Percentiles rank a stretch among this genome's conserved stretches.
These are phyloP conservation scores for Alnus glutinosa DNA, from an alignment of 306 rosid species.

Conservation along the genomic window DNA sequence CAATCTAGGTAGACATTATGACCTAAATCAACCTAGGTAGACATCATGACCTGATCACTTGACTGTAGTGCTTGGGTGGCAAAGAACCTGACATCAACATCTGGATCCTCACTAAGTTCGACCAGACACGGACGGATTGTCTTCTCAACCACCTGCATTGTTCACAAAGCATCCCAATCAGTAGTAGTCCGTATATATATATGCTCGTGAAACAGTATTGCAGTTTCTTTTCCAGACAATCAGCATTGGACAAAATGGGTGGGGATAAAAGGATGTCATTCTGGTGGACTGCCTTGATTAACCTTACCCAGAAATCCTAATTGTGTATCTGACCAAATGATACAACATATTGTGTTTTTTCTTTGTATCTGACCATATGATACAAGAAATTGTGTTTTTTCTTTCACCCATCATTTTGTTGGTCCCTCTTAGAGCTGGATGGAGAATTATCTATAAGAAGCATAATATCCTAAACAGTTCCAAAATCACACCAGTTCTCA, in stretches of 20 bases:
- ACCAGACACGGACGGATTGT: slow-evolving; percentile 83
- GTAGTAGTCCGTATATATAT: neutral
- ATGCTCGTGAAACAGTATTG: neutral
- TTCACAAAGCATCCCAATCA: slow-evolving; percentile 22
- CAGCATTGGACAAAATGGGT: neutral
- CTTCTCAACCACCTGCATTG: slow-evolving; percentile 85
- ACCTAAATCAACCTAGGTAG: slow-evolving; percentile 36
- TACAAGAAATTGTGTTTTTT: neutral
- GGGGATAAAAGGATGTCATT: neutral
- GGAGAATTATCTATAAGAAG: neutral
- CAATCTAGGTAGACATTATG: slow-evolving; percentile 74
- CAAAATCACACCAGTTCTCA: neutral
- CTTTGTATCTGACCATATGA: neutral
- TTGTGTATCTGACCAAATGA: neutral
- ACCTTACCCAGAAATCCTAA: too few relatives aligned
- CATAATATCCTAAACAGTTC: neutral
- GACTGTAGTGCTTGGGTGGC: slow-evolving; percentile 92
- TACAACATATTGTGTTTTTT: neutral
- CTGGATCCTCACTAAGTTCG: slow-evolving; percentile 96
- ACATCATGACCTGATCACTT: slow-evolving; percentile 70
- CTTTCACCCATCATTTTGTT: neutral
- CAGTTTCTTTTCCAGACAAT: neutral
- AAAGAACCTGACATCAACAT: slow-evolving; percentile 92
- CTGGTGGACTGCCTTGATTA: neutral
- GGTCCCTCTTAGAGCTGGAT: neutral